Evolutionary conservation across 169 alveolate species (phyloP), one percentile per base, ranked within the genome.

Genomic region (Prorocentrum cordatum): DNA sequence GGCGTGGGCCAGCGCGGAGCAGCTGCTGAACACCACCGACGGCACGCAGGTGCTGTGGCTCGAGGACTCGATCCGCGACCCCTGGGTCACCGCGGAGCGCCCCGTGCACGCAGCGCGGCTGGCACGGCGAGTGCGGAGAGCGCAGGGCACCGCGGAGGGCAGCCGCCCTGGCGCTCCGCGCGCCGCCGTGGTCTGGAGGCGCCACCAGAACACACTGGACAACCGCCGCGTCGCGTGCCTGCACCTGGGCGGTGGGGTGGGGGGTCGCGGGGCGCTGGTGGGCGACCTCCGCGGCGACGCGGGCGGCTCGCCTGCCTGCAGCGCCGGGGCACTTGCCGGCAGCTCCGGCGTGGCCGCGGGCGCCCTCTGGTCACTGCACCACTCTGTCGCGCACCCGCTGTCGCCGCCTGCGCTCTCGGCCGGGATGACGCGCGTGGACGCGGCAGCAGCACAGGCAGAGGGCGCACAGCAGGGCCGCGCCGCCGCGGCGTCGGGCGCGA

Each of bases 1-100:
- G 2, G 36, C 47, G 10, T 75, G 86, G 86, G 24, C 5, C 20
- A 59, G 26, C 2, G 71, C 66, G 1, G 32, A 33, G 38, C 45
- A 61, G 24, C 9, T 75, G 22, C 10, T 16, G 59, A 61, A 75
- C 9, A 39, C 38, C 0, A 22, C 73, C 1, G 86, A 75, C 32
- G 64, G 24, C 26, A 22, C 10, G 58, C 54, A 75, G 36, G 12
- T 75, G 3, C 47, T 75, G 58, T 58, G 50, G n/a, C 26, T 75
- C 2, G 86, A 75, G 27, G 86, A 75, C 47, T n/a, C 86, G 29
- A 24, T 75, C 59, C 86, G 72, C 31, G 61, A 75, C 24, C 72
- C 72, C 7, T 54, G 61, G 61, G 47, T 33, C 32, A 75, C 86
- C 22, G 58, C 12, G 31, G 31, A 54, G 24, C 71, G 86, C 3